Conservation (phyloP, 805 yeast genomes). For the Kodamaea lidongshanica region DNA sequence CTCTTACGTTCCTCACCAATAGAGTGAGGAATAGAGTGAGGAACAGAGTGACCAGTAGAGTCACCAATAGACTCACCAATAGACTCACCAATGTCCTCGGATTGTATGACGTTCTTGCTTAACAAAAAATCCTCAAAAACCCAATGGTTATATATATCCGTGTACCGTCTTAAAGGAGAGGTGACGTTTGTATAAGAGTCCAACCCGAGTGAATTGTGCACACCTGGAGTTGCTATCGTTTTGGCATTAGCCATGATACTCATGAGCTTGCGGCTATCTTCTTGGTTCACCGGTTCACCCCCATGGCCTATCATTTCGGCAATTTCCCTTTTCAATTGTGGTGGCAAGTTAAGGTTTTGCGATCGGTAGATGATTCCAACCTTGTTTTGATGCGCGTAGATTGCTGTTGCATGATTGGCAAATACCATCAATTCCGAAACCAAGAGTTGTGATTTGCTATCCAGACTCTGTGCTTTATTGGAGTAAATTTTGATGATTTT, state of each 20-base stretch:
- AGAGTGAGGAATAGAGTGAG: too few species aligned
- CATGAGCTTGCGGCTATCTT: constrained; percentile 38
- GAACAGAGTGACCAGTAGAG: too few species aligned
- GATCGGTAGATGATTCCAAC: constrained; percentile 50
- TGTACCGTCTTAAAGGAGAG: constrained; percentile 30
- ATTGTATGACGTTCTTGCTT: neutral
- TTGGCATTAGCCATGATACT: constrained; percentile 49
- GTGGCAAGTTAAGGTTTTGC: constrained; percentile 26
- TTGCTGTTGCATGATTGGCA: constrained; percentile 61
- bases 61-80: too few species aligned
- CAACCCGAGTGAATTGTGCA: constrained; percentile 63
- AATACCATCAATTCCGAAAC: constrained; percentile 83
- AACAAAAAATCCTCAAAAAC: constrained; percentile 28
- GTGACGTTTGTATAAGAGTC: constrained; percentile 66
- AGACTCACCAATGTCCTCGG: too few species aligned
- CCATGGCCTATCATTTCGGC: constrained; percentile 14
- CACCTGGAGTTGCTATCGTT: constrained; percentile 37
- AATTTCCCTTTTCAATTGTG: constrained; percentile 20
- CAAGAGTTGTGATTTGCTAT: constrained; percentile 48
- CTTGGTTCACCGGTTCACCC: constrained; percentile 19
- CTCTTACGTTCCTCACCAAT: too few species aligned
- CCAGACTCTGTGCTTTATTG: constrained; percentile 14
- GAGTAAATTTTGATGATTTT: constrained; percentile 10
- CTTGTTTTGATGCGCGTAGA: constrained; percentile 34
- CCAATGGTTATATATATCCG: constrained; percentile 59